Evolutionary conservation across 179 eudicot species (phyloP), one percentile per base, ranked within the genome.

Genomic region (Carnegiea gigantea): DNA sequence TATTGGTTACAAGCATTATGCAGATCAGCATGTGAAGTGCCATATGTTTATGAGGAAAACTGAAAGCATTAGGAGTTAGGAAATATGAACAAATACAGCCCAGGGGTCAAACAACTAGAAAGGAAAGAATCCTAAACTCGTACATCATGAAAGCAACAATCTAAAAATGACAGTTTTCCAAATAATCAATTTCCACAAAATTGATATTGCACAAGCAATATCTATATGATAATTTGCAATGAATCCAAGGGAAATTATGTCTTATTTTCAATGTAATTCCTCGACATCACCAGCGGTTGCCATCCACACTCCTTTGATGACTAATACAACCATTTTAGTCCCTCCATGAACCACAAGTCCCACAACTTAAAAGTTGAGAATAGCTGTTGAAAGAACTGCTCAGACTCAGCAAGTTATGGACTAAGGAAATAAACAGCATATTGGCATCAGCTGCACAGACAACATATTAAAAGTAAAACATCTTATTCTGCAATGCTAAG

Each of bases 21-120:
- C 40, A 73, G 79, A 43, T 65, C 46, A 75, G 77, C 65, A 83
- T 12, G 18, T 76, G 73, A 38, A 21, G 71, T 44, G 24, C 49
- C 38, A 75, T 6, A 26, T 12, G 49, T n/a, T 48, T 49, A 12
- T 15, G 26, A 75, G 62, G 77, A 33, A 82, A 51, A 62, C 36
- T 67, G 38, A 70, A 36, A 65, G 2, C 62, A 70, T 30, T 62
- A 15, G n/a, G 36, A 75, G 28, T 23, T 23, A 72, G 36, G 24
- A 68, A 33, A 33, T 33, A 33, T 33, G 36, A 33, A 57, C n/a
- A 26, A 67, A 67, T 9, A n/a, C 71, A 24, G 62, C 21, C 62
- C 62, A 57, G 23, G 20, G 57, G 4, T 51, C 57, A 51, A 51
- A 12, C 57, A 12, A 5, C 44, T 40, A 40, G 44, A 7, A 40